Conservation (phyloP, 495 filamentous ascomycete species). For the Amniculicola lignicola region DNA sequence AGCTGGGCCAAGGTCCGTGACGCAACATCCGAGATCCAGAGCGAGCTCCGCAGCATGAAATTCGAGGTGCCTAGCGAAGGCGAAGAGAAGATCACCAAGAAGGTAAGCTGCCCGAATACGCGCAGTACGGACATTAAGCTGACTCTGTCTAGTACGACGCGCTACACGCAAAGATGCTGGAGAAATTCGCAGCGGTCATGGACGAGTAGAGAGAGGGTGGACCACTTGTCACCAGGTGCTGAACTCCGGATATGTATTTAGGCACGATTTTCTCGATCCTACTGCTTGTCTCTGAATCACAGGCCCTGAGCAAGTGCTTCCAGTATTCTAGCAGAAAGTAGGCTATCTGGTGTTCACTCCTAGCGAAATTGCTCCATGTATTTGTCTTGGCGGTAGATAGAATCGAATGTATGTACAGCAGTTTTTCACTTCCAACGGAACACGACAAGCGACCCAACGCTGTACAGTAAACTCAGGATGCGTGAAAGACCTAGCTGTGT, state of each 20-base stretch:
- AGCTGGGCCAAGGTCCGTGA: constrained; percentile 91
- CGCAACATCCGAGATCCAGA: constrained; percentile 81
- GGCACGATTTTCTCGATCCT: too few species aligned
- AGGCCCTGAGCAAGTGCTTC: too few species aligned
- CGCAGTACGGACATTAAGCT: constrained; percentile 11
- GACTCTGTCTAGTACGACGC: constrained; percentile 70
- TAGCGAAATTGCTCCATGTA: too few species aligned
- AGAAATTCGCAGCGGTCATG: constrained; percentile 89
- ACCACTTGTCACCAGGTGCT: too few species aligned
- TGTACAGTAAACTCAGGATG: too few species aligned
- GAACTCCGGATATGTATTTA: too few species aligned
- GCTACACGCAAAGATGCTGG: constrained; percentile 82
- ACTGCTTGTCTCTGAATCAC: too few species aligned
- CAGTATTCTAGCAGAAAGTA: too few species aligned
- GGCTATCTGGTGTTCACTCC: too few species aligned
- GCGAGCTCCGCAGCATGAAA: constrained; percentile 81
- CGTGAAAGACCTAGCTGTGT: too few species aligned
- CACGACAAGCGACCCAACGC: too few species aligned
- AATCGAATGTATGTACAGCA: constrained; percentile 5
- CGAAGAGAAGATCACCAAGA: constrained; percentile 69
- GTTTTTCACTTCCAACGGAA: too few species aligned
- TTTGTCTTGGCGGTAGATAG: background rate
- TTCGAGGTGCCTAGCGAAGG: constrained; percentile 86
- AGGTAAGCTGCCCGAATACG: constrained; percentile 51
- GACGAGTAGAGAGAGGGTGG: constrained; percentile 96